phyloP scores from a whole-genome alignment of 345 rosid genomes.

The Acer saccharum region DNA sequence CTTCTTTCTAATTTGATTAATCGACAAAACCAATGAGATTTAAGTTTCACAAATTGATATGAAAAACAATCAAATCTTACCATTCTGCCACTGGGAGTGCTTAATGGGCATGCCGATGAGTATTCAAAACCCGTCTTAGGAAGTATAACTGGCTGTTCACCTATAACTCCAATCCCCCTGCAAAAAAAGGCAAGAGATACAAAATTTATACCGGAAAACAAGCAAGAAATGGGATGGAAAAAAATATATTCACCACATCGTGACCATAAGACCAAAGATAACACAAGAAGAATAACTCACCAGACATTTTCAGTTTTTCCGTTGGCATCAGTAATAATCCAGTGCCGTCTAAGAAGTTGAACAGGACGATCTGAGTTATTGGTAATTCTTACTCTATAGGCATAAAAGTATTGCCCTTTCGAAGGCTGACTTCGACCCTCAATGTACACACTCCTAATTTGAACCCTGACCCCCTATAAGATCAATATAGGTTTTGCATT shows the following conservation, averaged over 20 bases:
- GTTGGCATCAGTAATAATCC: conserved; percentile 72
- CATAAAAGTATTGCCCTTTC: conserved; percentile 66
- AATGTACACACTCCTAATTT: conserved; percentile 71
- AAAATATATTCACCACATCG: not conserved
- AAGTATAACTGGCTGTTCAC: conserved; percentile 81
- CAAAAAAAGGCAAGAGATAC: not conserved
- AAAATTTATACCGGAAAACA: not conserved
- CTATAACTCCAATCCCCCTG: conserved; percentile 78
- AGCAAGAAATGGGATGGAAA: not conserved
- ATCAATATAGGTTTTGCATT: conserved; percentile 4
- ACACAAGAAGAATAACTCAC: conserved; percentile 37
- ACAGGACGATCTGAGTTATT: conserved; percentile 71
- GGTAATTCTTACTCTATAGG: conserved; percentile 70
- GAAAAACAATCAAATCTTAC: conserved; percentile 30
- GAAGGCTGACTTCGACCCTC: conserved; percentile 70
- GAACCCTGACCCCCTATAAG: conserved; percentile 69
- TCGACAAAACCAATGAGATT: not conserved
- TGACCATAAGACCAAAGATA: not conserved
- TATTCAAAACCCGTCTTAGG: conserved; percentile 70
- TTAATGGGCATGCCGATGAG: conserved; percentile 76
- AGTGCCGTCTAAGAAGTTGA: conserved; percentile 77
- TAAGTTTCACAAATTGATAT: not conserved
- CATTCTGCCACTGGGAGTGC: conserved; percentile 71
- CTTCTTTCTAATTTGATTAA: not conserved
- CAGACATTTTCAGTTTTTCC: conserved; percentile 68